These are phyloP conservation scores for Plantago ovata DNA, from an alignment of 257 asterid genomes.

Conservation along the genomic window DNA sequence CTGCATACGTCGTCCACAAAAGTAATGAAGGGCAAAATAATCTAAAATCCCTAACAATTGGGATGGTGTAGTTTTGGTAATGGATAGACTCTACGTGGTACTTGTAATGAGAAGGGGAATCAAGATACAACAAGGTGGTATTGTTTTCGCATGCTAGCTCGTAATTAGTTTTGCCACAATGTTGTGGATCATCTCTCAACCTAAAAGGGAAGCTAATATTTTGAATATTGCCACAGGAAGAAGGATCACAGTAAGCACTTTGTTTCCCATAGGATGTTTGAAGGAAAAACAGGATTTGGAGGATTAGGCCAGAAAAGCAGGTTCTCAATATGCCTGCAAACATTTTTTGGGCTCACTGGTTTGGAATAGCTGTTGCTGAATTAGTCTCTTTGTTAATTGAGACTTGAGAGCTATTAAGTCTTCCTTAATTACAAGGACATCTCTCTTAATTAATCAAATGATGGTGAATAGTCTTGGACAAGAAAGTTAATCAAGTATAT, in stretches of 20 bases:
- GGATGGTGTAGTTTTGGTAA: conserved; percentile 18
- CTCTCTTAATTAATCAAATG: too few species aligned
- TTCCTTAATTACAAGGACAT: too few species aligned
- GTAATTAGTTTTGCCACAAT: conserved; percentile 34
- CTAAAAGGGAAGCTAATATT: conserved; percentile 36
- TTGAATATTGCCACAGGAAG: conserved; percentile 34
- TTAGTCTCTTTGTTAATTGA: too few species aligned
- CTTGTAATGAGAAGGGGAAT: conserved; percentile 17
- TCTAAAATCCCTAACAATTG: too few species aligned
- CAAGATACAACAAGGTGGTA: conserved; percentile 14
- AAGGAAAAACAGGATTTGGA: neutral
- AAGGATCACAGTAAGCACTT: conserved; percentile 12
- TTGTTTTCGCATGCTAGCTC: conserved; percentile 33
- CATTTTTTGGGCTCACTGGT: neutral
- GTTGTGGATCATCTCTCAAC: conserved; percentile 34
- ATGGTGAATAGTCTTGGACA: too few species aligned
- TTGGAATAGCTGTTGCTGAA: too few species aligned
- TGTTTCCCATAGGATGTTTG: neutral
- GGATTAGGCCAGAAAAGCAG: neutral
- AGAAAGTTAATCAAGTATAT: too few species aligned
- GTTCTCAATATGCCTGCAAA: neutral
- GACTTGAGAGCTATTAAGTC: too few species aligned
- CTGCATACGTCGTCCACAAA: too few species aligned
- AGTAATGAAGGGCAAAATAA: too few species aligned
- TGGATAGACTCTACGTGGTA: conserved; percentile 18